These are phyloP conservation scores for Hortiboletus campestris DNA, from an alignment of 768 basidiomycete genomes.

Conservation along the genomic window DNA sequence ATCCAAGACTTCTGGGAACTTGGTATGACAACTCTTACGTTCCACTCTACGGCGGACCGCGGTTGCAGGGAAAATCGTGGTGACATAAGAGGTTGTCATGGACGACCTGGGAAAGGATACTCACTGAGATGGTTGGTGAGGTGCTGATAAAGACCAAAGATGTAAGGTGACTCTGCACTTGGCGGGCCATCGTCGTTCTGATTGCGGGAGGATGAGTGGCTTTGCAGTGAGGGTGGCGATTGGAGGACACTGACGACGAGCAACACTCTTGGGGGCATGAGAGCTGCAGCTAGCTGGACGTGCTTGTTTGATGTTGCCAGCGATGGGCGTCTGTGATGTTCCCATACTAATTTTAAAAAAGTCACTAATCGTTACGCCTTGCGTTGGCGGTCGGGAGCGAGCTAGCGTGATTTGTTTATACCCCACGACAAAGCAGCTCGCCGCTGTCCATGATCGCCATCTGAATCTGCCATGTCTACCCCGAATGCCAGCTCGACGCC, in stretches of 20 bases:
- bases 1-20: conserved; percentile 88
- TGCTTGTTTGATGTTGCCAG: conserved; percentile 1
- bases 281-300: background rate
- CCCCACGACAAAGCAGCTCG: conserved; percentile 7
- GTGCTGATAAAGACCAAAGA: conserved; percentile 66
- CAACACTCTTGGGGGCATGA: conserved; percentile 33
- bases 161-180: conserved; percentile 66
- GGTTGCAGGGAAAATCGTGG: background rate
- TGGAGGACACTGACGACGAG: conserved; percentile 40
- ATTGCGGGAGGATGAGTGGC: background rate
- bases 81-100: conserved; percentile 11
- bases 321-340: conserved; percentile 16
- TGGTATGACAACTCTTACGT: conserved; percentile 78
- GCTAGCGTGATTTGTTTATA: background rate
- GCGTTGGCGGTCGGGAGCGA: conserved; percentile 9
- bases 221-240: background rate
- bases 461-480: conserved; percentile 22
- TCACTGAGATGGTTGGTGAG: conserved; percentile 60
- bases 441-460: conserved; percentile 11
- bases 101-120: conserved; percentile 6
- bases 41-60: conserved; percentile 51
- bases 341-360: conserved; percentile 20
- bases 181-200: conserved; percentile 90
- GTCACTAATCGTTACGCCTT: background rate
- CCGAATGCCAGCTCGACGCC: conserved; percentile 15